A percentile compares a stretch with the other conserved stretches of the same genome.
phyloP scores from a whole-genome alignment of 495 filamentous ascomycete genomes.

The Hypoxylon subgilvum region DNA sequence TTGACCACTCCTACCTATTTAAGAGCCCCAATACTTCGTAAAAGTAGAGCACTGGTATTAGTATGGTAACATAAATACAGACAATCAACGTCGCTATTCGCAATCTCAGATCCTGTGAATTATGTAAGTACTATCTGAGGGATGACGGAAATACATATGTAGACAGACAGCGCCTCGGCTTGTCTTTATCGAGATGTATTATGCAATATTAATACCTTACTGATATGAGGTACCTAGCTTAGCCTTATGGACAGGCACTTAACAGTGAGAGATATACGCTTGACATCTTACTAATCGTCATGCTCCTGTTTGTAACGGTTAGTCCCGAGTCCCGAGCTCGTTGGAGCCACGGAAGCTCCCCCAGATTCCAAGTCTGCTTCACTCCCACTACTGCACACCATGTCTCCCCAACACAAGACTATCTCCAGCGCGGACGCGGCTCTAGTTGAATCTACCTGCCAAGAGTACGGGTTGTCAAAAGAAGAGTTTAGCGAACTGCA shows the following conservation, averaged over 20 bases:
- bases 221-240: too few species aligned
- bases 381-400: not conserved
- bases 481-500: slow-evolving; percentile 68
- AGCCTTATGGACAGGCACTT: not conserved
- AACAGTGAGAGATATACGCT: slow-evolving; percentile 8
- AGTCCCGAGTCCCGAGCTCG: not conserved
- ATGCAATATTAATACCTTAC: slow-evolving; percentile 1
- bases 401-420: slow-evolving; percentile 25
- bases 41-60: not conserved
- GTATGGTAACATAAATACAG: too few species aligned
- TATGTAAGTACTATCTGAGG: too few species aligned
- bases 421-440: slow-evolving; percentile 35
- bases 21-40: slow-evolving; percentile 12
- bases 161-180: not conserved
- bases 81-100: too few species aligned
- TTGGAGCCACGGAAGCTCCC: slow-evolving; percentile 8
- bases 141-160: too few species aligned
- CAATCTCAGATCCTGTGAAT: too few species aligned
- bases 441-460: slow-evolving; percentile 42
- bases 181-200: slow-evolving; percentile 21
- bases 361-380: slow-evolving; percentile 7
- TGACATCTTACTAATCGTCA: slow-evolving; percentile 25
- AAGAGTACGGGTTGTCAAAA: slow-evolving; percentile 56
- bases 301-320: not conserved
- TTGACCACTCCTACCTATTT: slow-evolving; percentile 55